Conservation (phyloP, 176 grass and related monocot genomes). For the Tillandsia fasciculata region DNA sequence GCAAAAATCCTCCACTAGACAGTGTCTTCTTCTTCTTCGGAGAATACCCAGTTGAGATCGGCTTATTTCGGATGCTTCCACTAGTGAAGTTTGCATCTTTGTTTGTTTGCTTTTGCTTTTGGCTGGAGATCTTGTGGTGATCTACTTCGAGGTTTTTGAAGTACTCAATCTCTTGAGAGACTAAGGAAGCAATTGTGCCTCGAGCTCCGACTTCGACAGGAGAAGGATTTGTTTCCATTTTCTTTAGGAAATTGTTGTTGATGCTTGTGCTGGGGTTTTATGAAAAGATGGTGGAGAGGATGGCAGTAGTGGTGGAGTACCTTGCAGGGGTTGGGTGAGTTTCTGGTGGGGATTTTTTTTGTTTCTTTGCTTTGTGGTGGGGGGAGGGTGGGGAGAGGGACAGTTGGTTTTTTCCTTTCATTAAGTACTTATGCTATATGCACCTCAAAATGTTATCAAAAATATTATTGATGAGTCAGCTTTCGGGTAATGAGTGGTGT, state of each 20-base stretch:
- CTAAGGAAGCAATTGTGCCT: slow-evolving; percentile 31
- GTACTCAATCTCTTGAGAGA: slow-evolving; percentile 39
- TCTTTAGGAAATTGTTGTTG: background rate
- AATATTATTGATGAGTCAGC: too few species aligned
- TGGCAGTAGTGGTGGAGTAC: slow-evolving; percentile 5
- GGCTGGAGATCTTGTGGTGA: background rate
- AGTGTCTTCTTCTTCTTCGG: slow-evolving; percentile 7
- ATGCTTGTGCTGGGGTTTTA: background rate
- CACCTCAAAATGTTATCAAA: too few species aligned
- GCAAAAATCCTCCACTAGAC: slow-evolving; percentile 15
- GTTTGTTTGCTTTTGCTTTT: background rate
- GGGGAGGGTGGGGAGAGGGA: too few species aligned
- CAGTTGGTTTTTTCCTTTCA: background rate
- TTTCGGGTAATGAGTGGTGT: too few species aligned
- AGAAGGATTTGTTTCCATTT: slow-evolving; percentile 5
- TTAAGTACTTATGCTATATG: too few species aligned
- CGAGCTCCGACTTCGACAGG: slow-evolving; percentile 35
- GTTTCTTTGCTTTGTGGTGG: slow-evolving; percentile 1
- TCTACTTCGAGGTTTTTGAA: slow-evolving; percentile 4
- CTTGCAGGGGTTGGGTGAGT: background rate
- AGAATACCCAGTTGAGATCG: background rate
- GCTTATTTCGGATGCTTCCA: background rate
- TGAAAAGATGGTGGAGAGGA: background rate
- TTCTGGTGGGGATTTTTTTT: slow-evolving; percentile 5
- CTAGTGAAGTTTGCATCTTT: background rate